phyloP scores from a whole-genome alignment of 2,329 filamentous ascomycete species.

The Drechslerella stenobrocha region DNA sequence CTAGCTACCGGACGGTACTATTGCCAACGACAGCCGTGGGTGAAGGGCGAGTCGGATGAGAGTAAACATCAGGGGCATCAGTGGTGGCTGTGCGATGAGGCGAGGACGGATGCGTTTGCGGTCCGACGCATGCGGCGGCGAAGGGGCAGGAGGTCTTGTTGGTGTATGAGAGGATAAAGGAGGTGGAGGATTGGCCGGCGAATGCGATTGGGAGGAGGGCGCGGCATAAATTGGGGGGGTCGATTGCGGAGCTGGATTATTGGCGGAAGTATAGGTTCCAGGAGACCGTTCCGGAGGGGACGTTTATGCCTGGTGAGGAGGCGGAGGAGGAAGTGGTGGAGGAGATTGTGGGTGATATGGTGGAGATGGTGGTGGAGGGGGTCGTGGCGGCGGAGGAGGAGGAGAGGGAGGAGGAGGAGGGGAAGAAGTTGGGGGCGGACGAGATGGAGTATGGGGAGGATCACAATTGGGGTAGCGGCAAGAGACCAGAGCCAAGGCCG shows the following conservation, averaged over 20 bases:
- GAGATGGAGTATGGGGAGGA: too few species aligned
- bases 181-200: background rate
- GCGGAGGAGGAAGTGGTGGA: background rate
- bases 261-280: background rate
- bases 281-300: background rate
- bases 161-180: constrained; percentile 18
- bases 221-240: background rate
- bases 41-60: background rate
- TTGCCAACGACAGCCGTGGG: constrained; percentile 19
- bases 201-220: background rate
- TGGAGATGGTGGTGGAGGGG: too few species aligned
- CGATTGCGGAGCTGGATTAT: background rate
- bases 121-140: background rate
- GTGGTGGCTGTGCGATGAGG: constrained; percentile 29
- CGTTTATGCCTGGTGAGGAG: background rate
- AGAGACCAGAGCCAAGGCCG: too few species aligned
- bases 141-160: constrained; percentile 23
- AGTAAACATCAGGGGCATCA: constrained; percentile 13
- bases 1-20: constrained; percentile 7
- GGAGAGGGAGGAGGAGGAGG: too few species aligned
- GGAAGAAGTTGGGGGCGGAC: too few species aligned
- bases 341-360: background rate
- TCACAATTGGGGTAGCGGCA: too few species aligned
- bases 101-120: constrained; percentile 13
- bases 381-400: too few species aligned